phyloP scores from a whole-genome alignment of 2,329 filamentous ascomycete genomes.

The Neofusicoccum ribis region DNA sequence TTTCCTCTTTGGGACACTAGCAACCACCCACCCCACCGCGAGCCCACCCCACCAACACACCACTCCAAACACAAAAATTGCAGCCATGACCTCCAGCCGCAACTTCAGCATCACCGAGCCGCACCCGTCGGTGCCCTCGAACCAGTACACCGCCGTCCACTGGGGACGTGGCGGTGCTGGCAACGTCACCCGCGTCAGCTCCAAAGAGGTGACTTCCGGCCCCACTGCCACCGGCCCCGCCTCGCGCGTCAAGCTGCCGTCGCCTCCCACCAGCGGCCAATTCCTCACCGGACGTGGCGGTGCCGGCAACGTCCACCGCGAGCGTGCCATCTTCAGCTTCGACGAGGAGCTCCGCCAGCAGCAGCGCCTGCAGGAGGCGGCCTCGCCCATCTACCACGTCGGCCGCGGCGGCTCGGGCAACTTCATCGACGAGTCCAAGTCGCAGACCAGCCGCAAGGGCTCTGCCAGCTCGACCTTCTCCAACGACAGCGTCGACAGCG shows the following conservation, averaged over 20 bases:
- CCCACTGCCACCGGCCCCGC: slow-evolving; percentile 48
- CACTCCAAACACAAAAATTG: slow-evolving; percentile 18
- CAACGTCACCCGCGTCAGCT: slow-evolving; percentile 57
- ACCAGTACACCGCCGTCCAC: slow-evolving; percentile 49
- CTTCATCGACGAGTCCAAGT: slow-evolving; percentile 43
- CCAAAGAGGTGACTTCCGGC: slow-evolving; percentile 54
- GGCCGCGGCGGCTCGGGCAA: slow-evolving; percentile 64
- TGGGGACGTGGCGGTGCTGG: slow-evolving; percentile 60
- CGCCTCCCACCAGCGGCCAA: slow-evolving; percentile 48
- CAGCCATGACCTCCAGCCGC: slow-evolving; percentile 32
- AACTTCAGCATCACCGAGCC: slow-evolving; percentile 61
- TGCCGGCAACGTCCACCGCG: slow-evolving; percentile 63
- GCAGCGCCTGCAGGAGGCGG: slow-evolving; percentile 53
- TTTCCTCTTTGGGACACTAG: slow-evolving; percentile 15
- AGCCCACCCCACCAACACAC: neutral
- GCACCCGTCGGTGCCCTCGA: slow-evolving; percentile 57
- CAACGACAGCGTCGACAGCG: slow-evolving; percentile 27
- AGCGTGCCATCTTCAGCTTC: slow-evolving; percentile 66
- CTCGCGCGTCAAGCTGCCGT: slow-evolving; percentile 51
- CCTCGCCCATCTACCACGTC: slow-evolving; percentile 64
- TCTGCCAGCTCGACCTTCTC: slow-evolving; percentile 29
- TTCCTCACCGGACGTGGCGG: slow-evolving; percentile 69
- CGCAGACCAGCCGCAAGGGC: slow-evolving; percentile 30
- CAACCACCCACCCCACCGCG: neutral
- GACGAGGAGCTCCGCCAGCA: slow-evolving; percentile 65